Evolutionary conservation across 2,329 filamentous ascomycete species (phyloP).

Genomic region (Pyrenochaeta sp.): DNA sequence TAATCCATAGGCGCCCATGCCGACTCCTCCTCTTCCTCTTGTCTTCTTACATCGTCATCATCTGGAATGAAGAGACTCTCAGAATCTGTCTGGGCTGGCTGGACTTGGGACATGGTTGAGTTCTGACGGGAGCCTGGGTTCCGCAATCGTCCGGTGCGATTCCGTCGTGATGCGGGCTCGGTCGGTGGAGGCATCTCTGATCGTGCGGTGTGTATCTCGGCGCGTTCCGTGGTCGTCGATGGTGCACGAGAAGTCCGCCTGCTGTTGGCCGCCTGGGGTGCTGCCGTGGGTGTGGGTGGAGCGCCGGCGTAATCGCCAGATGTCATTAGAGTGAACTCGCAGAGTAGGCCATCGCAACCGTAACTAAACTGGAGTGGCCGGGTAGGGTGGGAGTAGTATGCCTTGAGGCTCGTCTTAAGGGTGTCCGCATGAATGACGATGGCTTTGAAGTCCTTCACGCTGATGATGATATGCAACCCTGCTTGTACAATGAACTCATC

Average conservation of each 20-base stretch:
- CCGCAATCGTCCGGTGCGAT: slow-evolving; percentile 35
- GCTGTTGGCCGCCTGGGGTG: slow-evolving; percentile 35
- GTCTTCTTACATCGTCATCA: slow-evolving; percentile 65
- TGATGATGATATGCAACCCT: slow-evolving; percentile 79
- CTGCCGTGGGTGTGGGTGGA: slow-evolving; percentile 46
- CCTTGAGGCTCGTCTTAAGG: slow-evolving; percentile 70
- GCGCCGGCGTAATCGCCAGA: slow-evolving; percentile 67
- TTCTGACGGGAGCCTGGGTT: slow-evolving; percentile 38
- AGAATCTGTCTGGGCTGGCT: slow-evolving; percentile 61
- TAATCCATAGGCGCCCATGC: slow-evolving; percentile 76
- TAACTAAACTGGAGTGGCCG: slow-evolving; percentile 78
- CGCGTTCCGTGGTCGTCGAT: slow-evolving; percentile 27
- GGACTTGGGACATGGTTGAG: slow-evolving; percentile 18
- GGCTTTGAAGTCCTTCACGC: slow-evolving; percentile 82
- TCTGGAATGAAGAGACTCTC: slow-evolving; percentile 75
- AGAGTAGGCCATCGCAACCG: slow-evolving; percentile 70
- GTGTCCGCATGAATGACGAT: slow-evolving; percentile 79
- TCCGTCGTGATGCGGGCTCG: slow-evolving; percentile 39
- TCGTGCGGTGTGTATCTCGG: slow-evolving; percentile 29
- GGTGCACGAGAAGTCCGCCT: slow-evolving; percentile 41
- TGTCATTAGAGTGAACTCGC: slow-evolving; percentile 84
- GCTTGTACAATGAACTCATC: slow-evolving; percentile 77
- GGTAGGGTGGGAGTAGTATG: slow-evolving; percentile 74
- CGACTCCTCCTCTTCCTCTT: slow-evolving; percentile 69
- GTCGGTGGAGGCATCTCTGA: slow-evolving; percentile 54